Conservation (phyloP, 805 yeast species). For the Sungouiozyma intestinalis region DNA sequence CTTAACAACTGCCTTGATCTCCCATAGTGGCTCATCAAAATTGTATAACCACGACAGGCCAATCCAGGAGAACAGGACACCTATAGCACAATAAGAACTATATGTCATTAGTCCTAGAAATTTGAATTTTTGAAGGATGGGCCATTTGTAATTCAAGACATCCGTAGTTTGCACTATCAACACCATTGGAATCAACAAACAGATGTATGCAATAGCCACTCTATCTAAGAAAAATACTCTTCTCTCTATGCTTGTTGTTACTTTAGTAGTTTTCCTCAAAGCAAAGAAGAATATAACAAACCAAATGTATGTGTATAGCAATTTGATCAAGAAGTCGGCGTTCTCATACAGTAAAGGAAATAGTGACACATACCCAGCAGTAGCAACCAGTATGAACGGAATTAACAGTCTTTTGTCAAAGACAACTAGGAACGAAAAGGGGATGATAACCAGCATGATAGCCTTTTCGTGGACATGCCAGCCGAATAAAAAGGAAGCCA, state of each 20-base stretch:
- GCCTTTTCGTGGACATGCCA: conserved; percentile 99
- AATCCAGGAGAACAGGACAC: conserved; percentile 78
- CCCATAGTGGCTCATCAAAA: conserved; percentile 67
- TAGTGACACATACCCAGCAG: conserved; percentile 77
- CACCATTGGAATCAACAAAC: conserved; percentile 60
- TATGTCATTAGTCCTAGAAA: conserved; percentile 72
- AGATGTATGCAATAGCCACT: conserved; percentile 51
- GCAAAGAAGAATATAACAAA: conserved; percentile 64
- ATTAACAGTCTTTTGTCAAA: conserved; percentile 61
- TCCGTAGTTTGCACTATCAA: conserved; percentile 38
- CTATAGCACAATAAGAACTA: conserved; percentile 79
- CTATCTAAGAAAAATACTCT: conserved; percentile 63
- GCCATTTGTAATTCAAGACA: conserved; percentile 44
- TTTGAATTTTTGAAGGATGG: conserved; percentile 47
- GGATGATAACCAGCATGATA: conserved; percentile 77
- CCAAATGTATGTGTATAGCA: conserved; percentile 75
- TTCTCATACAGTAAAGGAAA: conserved; percentile 80
- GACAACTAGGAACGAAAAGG: conserved; percentile 67
- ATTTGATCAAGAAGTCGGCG: conserved; percentile 70
- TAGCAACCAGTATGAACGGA: conserved; percentile 59
- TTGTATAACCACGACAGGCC: conserved; percentile 85
- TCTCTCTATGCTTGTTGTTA: conserved; percentile 32
- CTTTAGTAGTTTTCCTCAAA: conserved; percentile 54
- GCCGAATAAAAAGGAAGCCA: conserved; percentile 84
- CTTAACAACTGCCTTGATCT: not conserved